A percentile compares a stretch with the other conserved stretches of the same genome.
These are phyloP conservation scores for Polysphondylium violaceum DNA, from an alignment of 78 protist species.

Conservation along the genomic window DNA sequence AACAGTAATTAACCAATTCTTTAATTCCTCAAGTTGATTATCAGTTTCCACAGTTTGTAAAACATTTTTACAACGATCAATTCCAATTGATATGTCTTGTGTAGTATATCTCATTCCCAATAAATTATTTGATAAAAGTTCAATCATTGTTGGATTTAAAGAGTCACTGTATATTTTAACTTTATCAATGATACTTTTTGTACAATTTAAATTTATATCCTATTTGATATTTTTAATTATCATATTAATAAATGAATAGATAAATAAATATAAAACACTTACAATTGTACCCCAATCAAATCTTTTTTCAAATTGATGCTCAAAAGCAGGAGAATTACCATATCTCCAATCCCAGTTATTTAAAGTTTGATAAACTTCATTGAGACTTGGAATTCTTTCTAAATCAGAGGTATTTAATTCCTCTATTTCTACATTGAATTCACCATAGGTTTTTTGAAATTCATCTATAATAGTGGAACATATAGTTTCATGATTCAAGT, in stretches of 20 bases:
- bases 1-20: slow-evolving; percentile 21
- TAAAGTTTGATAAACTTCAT: slow-evolving; percentile 42
- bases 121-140: not conserved
- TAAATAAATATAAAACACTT: not conserved
- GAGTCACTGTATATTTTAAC: slow-evolving; percentile 60
- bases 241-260: not conserved
- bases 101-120: slow-evolving; percentile 10
- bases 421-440: slow-evolving; percentile 3
- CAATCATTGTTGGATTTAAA: slow-evolving; percentile 69
- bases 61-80: slow-evolving; percentile 16
- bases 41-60: slow-evolving; percentile 6
- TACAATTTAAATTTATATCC: slow-evolving; percentile 66
- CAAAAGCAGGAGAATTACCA: slow-evolving; percentile 78
- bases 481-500: slow-evolving; percentile 37
- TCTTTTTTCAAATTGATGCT: slow-evolving; percentile 74
- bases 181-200: slow-evolving; percentile 36
- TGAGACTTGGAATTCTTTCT: slow-evolving; percentile 42
- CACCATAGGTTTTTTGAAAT: slow-evolving; percentile 20
- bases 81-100: slow-evolving; percentile 23
- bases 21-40: slow-evolving; percentile 29
- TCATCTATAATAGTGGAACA: slow-evolving; percentile 31
- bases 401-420: slow-evolving; percentile 31
- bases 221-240: not conserved
- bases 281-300: slow-evolving; percentile 77
- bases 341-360: slow-evolving; percentile 79